A percentile compares a stretch with the other conserved stretches of the same genome.
Evolutionary conservation across 495 filamentous ascomycete genomes (phyloP).

Genomic region (Mytilinidion resinicola): DNA sequence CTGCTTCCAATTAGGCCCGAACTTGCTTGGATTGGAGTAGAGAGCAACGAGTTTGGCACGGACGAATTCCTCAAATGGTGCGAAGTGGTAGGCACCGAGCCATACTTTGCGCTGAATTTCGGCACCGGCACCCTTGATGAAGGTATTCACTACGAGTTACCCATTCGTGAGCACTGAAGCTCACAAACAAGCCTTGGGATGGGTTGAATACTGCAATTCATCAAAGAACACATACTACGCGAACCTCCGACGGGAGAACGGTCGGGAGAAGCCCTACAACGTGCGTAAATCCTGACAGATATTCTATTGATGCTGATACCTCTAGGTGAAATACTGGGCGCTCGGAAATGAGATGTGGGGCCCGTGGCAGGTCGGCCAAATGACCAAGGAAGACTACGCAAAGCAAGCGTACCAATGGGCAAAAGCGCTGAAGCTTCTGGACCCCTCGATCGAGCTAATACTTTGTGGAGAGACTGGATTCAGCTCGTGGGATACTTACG

Average conservation of each 20-base stretch:
- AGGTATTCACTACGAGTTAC: slow-evolving; percentile 37
- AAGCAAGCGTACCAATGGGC: slow-evolving; percentile 74
- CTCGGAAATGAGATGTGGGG: slow-evolving; percentile 72
- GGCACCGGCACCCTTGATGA: slow-evolving; percentile 69
- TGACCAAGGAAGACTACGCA: slow-evolving; percentile 68
- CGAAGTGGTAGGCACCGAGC: slow-evolving; percentile 59
- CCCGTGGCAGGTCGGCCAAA: slow-evolving; percentile 71
- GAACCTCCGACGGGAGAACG: slow-evolving; percentile 66
- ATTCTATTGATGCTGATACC: slow-evolving; percentile 9
- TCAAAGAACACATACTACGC: slow-evolving; percentile 68
- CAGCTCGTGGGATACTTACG: slow-evolving; percentile 64
- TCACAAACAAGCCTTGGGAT: slow-evolving; percentile 47
- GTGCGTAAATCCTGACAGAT: slow-evolving; percentile 33
- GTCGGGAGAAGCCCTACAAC: slow-evolving; percentile 64
- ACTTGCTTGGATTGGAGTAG: slow-evolving; percentile 66
- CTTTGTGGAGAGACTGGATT: slow-evolving; percentile 67
- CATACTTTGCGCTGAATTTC: slow-evolving; percentile 71
- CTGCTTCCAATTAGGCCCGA: slow-evolving; percentile 47
- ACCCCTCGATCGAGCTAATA: slow-evolving; percentile 58
- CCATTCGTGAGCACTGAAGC: slow-evolving; percentile 34
- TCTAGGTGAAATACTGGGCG: slow-evolving; percentile 57
- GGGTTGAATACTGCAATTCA: slow-evolving; percentile 79
- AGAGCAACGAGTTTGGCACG: slow-evolving; percentile 72
- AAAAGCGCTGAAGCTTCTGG: slow-evolving; percentile 70
- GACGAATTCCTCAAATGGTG: slow-evolving; percentile 83